Evolutionary conservation across 2,329 filamentous ascomycete genomes (phyloP).

Genomic region (Proliferodiscus dingleyae): DNA sequence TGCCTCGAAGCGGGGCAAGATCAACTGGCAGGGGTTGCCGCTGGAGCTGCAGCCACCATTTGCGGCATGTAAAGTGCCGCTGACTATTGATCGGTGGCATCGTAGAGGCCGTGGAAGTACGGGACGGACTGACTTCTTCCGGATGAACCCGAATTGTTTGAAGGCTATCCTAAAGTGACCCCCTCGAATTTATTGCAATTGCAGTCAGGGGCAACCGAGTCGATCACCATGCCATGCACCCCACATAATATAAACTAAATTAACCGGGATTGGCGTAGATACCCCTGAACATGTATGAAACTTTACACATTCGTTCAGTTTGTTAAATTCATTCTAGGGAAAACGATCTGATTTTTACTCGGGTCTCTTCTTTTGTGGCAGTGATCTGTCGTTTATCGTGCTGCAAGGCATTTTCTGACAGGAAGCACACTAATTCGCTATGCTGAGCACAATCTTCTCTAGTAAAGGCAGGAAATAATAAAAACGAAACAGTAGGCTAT

Average conservation of each 20-base stretch:
- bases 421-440: too few relatives aligned
- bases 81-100: not conserved
- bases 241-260: constrained; percentile 3
- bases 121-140: constrained; percentile 6
- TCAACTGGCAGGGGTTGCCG: not conserved
- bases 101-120: not conserved
- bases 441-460: too few relatives aligned
- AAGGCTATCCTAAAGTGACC: too few relatives aligned
- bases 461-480: not conserved
- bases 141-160: not conserved
- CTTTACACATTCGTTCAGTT: not conserved
- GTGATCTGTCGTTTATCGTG: not conserved
- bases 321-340: not conserved
- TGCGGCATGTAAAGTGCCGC: constrained; percentile 4
- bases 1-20: not conserved
- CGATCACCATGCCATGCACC: constrained; percentile 1
- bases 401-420: not conserved
- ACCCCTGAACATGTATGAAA: not conserved
- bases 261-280: not conserved
- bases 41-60: not conserved
- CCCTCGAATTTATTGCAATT: not conserved
- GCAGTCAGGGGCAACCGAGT: not conserved
- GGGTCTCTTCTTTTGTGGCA: not conserved
- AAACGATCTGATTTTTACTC: not conserved
- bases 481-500: not conserved